Percentiles rank a stretch among this genome's conserved stretches.
Conservation (phyloP, 2,329 filamentous ascomycete species). For the Dactylellina haptotyla region DNA sequence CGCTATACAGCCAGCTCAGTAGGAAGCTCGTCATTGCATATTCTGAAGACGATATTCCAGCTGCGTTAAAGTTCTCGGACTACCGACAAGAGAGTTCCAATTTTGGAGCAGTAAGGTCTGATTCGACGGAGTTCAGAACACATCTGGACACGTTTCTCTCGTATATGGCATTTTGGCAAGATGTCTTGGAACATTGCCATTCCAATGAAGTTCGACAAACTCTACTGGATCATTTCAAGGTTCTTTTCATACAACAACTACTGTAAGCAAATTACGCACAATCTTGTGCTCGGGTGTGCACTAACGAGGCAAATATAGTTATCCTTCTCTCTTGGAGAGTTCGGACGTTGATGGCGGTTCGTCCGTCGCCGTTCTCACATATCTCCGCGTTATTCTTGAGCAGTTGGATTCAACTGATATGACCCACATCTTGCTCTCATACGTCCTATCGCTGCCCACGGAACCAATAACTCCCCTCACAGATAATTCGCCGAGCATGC, state of each 20-base stretch:
- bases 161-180: slow-evolving; percentile 96
- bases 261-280: slow-evolving; percentile 70
- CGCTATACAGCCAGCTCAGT: slow-evolving; percentile 75
- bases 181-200: slow-evolving; percentile 93
- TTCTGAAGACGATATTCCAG: slow-evolving; percentile 77
- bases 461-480: slow-evolving; percentile 65
- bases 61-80: slow-evolving; percentile 88
- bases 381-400: slow-evolving; percentile 88
- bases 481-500: slow-evolving; percentile 65
- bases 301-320: slow-evolving; percentile 66
- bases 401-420: slow-evolving; percentile 92
- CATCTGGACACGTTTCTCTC: slow-evolving; percentile 94
- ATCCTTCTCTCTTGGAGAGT: slow-evolving; percentile 93
- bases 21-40: slow-evolving; percentile 84
- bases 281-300: slow-evolving; percentile 14
- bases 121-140: slow-evolving; percentile 78
- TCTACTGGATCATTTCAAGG: slow-evolving; percentile 93
- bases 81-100: slow-evolving; percentile 71
- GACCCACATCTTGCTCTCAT: slow-evolving; percentile 91
- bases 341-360: slow-evolving; percentile 97
- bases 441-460: slow-evolving; percentile 84
- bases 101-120: slow-evolving; percentile 73
- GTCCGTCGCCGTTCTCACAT: slow-evolving; percentile 93
- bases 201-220: slow-evolving; percentile 92
- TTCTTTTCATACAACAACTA: slow-evolving; percentile 93